Percentiles rank a stretch among this genome's conserved stretches.
Evolutionary conservation across 148 eudicot species (phyloP).

Genomic region (Vaccinium darrowii): DNA sequence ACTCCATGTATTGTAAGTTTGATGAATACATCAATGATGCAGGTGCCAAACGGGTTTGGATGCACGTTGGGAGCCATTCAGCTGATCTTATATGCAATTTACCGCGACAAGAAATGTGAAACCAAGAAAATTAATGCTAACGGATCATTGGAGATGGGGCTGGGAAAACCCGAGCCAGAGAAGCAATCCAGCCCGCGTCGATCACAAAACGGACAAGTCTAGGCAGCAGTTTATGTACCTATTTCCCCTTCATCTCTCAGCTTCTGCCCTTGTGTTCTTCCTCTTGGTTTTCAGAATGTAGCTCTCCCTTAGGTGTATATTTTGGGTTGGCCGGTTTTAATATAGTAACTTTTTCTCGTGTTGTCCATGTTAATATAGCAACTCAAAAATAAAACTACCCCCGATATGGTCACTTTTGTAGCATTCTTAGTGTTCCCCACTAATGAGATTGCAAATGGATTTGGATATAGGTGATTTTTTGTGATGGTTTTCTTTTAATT

Average conservation of each 20-base stretch:
- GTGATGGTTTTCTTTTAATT: no score
- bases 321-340: not conserved
- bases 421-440: no score
- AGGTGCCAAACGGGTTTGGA: conserved; percentile 87
- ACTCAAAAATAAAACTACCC: no score
- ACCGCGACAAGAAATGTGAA: conserved; percentile 38
- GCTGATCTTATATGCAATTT: conserved; percentile 63
- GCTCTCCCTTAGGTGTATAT: not conserved
- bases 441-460: no score
- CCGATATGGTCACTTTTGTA: no score
- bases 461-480: no score
- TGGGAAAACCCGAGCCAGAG: not conserved
- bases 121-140: conserved; percentile 24
- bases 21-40: not conserved
- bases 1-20: not conserved
- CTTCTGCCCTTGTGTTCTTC: not conserved
- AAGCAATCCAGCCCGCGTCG: not conserved
- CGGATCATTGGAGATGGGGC: conserved; percentile 48
- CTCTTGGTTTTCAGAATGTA: not conserved
- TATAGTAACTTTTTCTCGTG: not conserved
- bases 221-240: not conserved
- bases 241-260: not conserved
- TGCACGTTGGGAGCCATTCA: conserved; percentile 64
- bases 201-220: not conserved
- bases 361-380: no score